These are phyloP conservation scores for Boletus tomentosulus DNA, from an alignment of 768 basidiomycete genomes.

Conservation along the genomic window DNA sequence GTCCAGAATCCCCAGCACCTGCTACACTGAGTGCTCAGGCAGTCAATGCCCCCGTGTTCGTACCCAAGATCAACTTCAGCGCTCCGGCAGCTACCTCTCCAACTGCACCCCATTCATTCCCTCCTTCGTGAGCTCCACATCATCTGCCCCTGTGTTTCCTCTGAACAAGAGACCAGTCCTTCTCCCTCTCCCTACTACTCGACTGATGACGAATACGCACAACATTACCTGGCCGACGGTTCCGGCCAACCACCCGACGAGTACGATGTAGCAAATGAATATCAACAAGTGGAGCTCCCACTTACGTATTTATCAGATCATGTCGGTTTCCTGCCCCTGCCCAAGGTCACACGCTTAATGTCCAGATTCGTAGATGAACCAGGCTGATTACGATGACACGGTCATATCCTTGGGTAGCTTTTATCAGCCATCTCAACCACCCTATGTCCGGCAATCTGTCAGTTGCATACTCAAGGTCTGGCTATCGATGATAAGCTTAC, in stretches of 20 bases:
- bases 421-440: conserved; percentile 38
- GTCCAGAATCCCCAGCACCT: conserved; percentile 43
- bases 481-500: not conserved
- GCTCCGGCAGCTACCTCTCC: conserved; percentile 11
- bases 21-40: conserved; percentile 54
- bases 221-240: conserved; percentile 3
- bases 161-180: conserved; percentile 17
- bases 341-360: not conserved
- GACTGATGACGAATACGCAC: conserved; percentile 37
- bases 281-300: conserved; percentile 20
- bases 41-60: conserved; percentile 80
- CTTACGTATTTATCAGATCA: conserved; percentile 18
- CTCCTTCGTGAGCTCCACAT: conserved; percentile 23
- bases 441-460: conserved; percentile 71
- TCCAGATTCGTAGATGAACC: conserved; percentile 2
- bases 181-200: conserved; percentile 29
- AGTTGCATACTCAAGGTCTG: conserved; percentile 13
- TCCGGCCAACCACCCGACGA: conserved; percentile 18
- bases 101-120: conserved; percentile 25
- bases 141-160: not conserved
- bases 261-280: conserved; percentile 14
- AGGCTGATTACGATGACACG: conserved; percentile 32
- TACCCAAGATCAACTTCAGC: conserved; percentile 64
- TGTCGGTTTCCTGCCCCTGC: conserved; percentile 13
- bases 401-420: conserved; percentile 30